phyloP scores from a whole-genome alignment of 371 early-diverging fungal genomes.

The Lichtheimia ornata region DNA sequence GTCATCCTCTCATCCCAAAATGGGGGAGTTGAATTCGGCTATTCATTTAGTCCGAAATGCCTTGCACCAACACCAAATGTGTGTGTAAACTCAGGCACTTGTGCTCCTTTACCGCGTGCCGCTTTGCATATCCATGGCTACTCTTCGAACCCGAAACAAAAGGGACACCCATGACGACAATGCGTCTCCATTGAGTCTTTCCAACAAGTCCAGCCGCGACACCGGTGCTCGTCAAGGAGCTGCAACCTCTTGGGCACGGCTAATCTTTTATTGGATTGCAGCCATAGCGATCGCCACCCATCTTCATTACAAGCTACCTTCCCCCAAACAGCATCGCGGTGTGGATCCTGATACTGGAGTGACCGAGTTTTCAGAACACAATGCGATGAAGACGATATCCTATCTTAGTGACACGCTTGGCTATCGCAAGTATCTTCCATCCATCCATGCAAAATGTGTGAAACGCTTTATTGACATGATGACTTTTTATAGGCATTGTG shows the following conservation, averaged over 20 bases:
- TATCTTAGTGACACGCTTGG: slow-evolving; percentile 58
- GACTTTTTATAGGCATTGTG: slow-evolving; percentile 34
- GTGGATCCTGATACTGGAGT: slow-evolving; percentile 32
- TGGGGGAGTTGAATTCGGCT: too few species aligned
- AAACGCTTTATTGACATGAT: too few species aligned
- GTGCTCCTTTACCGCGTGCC: too few species aligned
- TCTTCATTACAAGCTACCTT: slow-evolving; percentile 45
- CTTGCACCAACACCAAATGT: too few species aligned
- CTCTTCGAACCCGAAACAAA: neutral
- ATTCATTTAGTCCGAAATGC: too few species aligned
- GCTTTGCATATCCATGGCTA: neutral
- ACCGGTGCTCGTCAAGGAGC: slow-evolving; percentile 7
- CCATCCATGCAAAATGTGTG: slow-evolving; percentile 13
- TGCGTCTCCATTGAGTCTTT: neutral
- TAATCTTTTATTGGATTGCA: slow-evolving; percentile 19
- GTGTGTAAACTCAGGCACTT: too few species aligned
- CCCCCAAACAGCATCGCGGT: slow-evolving; percentile 39
- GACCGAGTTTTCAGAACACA: slow-evolving; percentile 58
- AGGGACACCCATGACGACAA: too few species aligned
- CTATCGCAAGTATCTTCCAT: slow-evolving; percentile 40
- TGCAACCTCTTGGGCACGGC: slow-evolving; percentile 13
- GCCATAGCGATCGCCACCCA: slow-evolving; percentile 34
- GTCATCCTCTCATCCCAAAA: too few species aligned
- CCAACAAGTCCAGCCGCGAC: neutral
- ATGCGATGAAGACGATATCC: slow-evolving; percentile 49